Percentiles rank a stretch among this genome's conserved stretches.
phyloP scores from a whole-genome alignment of 225 moss, liverwort and hornwort genomes.

The Physcomitrium patens region DNA sequence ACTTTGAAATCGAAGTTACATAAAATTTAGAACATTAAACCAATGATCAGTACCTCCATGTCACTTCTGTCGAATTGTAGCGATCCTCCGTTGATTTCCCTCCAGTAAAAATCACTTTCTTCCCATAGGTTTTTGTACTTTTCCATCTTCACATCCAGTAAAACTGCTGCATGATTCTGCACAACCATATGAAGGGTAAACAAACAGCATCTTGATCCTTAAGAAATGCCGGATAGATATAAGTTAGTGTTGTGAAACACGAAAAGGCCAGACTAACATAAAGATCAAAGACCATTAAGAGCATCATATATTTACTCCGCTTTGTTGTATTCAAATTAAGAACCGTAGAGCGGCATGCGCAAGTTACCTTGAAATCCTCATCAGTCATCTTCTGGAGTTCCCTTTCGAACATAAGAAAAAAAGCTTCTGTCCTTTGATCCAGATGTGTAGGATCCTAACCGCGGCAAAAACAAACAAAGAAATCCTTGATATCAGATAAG shows the following conservation, averaged over 20 bases:
- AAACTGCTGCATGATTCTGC: slow-evolving; percentile 71
- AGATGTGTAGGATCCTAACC: slow-evolving; percentile 77
- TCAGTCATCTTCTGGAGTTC: slow-evolving; percentile 73
- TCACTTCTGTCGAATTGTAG: slow-evolving; percentile 74
- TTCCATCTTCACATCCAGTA: slow-evolving; percentile 88
- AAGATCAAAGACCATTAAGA: background rate
- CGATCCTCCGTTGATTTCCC: slow-evolving; percentile 88
- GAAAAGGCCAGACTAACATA: background rate
- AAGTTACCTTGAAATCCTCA: slow-evolving; percentile 71
- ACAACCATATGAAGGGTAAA: slow-evolving; percentile 4
- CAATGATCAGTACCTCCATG: slow-evolving; percentile 55
- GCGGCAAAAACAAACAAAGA: background rate
- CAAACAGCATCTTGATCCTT: background rate
- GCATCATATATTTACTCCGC: background rate
- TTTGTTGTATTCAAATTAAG: background rate
- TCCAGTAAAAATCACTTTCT: slow-evolving; percentile 83
- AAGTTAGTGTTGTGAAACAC: background rate
- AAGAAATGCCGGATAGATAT: background rate
- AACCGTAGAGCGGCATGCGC: background rate
- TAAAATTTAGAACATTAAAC: background rate
- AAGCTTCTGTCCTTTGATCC: slow-evolving; percentile 90
- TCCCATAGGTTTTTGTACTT: slow-evolving; percentile 97
- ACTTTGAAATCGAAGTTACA: background rate
- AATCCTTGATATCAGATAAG: background rate
- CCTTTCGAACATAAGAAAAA: slow-evolving; percentile 72